phyloP scores from a whole-genome alignment of 2,329 filamentous ascomycete species.

The Lecanicillium sp. region DNA sequence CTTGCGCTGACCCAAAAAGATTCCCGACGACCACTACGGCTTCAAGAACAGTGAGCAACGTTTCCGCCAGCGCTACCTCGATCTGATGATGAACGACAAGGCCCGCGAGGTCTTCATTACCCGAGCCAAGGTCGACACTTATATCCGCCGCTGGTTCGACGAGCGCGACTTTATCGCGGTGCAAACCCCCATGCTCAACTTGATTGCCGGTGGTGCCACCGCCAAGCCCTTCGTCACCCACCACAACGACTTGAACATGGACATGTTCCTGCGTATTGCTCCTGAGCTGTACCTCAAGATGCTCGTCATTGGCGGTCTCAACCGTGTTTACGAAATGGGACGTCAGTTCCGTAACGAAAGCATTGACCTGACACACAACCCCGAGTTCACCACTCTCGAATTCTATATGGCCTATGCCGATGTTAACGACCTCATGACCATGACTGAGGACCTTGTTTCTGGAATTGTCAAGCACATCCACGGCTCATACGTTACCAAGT shows the following conservation, averaged over 20 bases:
- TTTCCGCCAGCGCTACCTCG: constrained; percentile 87
- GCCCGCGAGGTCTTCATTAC: constrained; percentile 78
- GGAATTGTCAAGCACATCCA: constrained; percentile 82
- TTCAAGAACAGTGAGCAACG: constrained; percentile 94
- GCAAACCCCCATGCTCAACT: constrained; percentile 95
- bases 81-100: constrained; percentile 92
- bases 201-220: constrained; percentile 90
- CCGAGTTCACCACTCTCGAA: constrained; percentile 92
- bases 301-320: constrained; percentile 84
- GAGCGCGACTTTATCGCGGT: constrained; percentile 85
- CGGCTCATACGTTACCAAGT: constrained; percentile 76
- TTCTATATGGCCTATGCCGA: constrained; percentile 95
- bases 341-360: constrained; percentile 93
- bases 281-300: constrained; percentile 97
- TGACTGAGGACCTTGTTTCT: constrained; percentile 90
- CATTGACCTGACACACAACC: constrained; percentile 72
- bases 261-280: constrained; percentile 90
- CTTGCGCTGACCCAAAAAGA: constrained; percentile 11
- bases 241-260: constrained; percentile 92
- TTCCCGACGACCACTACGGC: constrained; percentile 80
- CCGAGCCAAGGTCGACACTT: constrained; percentile 79
- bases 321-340: constrained; percentile 92
- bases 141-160: constrained; percentile 84
- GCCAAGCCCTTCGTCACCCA: constrained; percentile 89
- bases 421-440: constrained; percentile 70